Base-by-base conservation (phyloP, 2,329 filamentous ascomycete genomes). In the Penicillium sp. region DNA sequence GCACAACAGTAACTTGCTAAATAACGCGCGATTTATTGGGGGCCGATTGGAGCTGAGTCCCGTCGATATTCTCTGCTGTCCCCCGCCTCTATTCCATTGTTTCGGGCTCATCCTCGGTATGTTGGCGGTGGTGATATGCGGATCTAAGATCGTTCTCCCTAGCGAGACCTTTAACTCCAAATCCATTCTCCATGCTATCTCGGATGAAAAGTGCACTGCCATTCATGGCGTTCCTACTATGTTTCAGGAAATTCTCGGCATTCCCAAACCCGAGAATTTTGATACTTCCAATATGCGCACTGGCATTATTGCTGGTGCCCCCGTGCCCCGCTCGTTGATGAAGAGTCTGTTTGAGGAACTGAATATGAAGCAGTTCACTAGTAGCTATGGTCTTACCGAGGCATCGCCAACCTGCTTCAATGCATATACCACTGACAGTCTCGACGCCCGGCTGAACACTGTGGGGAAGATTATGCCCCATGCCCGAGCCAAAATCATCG, bases 71-170 rank as follows among this genome's bases (percentile, higher is more conserved):
- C 79, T 94, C 9, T 93, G 90, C 77, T 94, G 90, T 69, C 90
- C 90, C 3, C 90, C 90, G 0, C 90, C 91, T 0, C 80, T 94
- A 3, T 94, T 94, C 78, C 91, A 94, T 77, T 93, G 89, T 77
- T 93, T 93, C 67, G 90, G 90, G 1, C 82, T 93, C 7, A 89
- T 92, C 1, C 83, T 92, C 2, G 90, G 90, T 8, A 79, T 92
- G 43, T 81, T 92, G 52, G 86, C 88, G 2, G 81, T 85, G 43
- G 74, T 92, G 49, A 91, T 88, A 0, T 88, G 92, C 68, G 89
- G 90, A 44, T 84, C 84, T 38, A 89, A 88, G 71, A 86, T 92
- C 47, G 85, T 93, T 9, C 91, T 91, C 66, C 89, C 90, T 0
- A 83, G 83, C 59, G 87, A 91, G 64, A 84, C 86, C 0, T 93